Base-by-base conservation (phyloP, 352 stramenopile species). In the Pythium aquatile region DNA sequence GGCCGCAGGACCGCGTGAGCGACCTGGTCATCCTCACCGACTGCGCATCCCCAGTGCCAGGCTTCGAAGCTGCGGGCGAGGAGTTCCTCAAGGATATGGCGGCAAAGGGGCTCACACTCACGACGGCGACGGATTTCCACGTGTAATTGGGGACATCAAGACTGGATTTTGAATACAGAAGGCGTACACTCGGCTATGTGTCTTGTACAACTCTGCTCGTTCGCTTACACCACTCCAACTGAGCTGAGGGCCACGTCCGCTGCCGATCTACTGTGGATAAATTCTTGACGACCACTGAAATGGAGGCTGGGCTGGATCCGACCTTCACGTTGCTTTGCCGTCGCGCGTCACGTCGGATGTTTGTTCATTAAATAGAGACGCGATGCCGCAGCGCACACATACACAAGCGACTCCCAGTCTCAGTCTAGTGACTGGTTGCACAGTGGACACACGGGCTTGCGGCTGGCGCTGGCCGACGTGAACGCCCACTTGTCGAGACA, bases 401-500 rank as follows among this genome's bases (percentile, higher is more conserved):
- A 16, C 35, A 53, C 55, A 14, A 33, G 20, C 20, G 20, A 24
- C 20, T 24, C 11, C n/a, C 52, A 29, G 17, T 13, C 52, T 81
- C 73, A 93, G 55, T 93, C 84, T 39, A 93, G 75, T 2, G 57
- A 66, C 74, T 95, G 86, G 61, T 93, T 95, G 61, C 87, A 96
- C 20, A 96, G 74, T 53, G 87, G 87, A 53, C 87, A 96, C 7
- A 76, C 85, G 46, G 87, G 87, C 58, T 73, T 70, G 44, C 83
- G 81, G 51, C 87, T 76, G 33, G 80, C 79, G 61, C 78, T 87
- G 55, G 87, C 83, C 1, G 81, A 88, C 14, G 85, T 91, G 68
- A 93, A 90, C 13, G 85, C 85, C 87, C 87, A 96, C 67, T 91
- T 90, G 73, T 96, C 87, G 47, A 96, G 75, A 73, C 87, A 96